Conservation (phyloP, 179 eudicot species). For the Silene noctiflora region DNA sequence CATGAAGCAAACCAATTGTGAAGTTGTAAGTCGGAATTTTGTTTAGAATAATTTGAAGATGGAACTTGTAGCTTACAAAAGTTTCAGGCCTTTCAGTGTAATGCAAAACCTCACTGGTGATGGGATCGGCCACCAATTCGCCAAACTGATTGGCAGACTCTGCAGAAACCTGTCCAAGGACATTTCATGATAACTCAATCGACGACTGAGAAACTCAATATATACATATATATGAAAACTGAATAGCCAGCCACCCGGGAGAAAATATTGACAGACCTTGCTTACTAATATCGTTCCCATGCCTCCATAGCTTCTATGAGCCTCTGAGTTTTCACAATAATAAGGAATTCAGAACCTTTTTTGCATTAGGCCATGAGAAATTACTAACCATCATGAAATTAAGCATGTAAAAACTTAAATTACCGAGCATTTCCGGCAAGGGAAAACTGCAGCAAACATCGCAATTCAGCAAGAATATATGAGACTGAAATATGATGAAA, state of each 20-base stretch:
- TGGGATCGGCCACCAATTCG: slow-evolving; percentile 51
- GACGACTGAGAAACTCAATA: background rate
- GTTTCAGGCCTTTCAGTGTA: slow-evolving; percentile 56
- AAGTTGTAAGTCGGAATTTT: background rate
- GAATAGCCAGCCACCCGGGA: too few relatives aligned
- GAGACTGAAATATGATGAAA: slow-evolving; percentile 50
- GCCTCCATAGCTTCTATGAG: slow-evolving; percentile 81
- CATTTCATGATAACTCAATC: background rate
- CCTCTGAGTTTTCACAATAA: slow-evolving; percentile 49
- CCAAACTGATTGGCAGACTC: slow-evolving; percentile 54
- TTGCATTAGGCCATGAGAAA: background rate
- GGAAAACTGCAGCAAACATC: slow-evolving; percentile 95
- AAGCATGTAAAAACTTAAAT: slow-evolving; percentile 1
- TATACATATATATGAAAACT: background rate
- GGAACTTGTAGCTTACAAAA: slow-evolving; percentile 36
- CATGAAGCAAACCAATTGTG: slow-evolving; percentile 2
- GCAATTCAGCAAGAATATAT: slow-evolving; percentile 79
- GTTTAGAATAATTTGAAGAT: background rate
- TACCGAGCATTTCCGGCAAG: slow-evolving; percentile 87
- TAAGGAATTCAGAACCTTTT: slow-evolving; percentile 5
- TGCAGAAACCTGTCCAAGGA: slow-evolving; percentile 39
- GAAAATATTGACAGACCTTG: slow-evolving; percentile 48
- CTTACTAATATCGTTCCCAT: slow-evolving; percentile 89
- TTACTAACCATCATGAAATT: slow-evolving; percentile 7
- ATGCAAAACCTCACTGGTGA: slow-evolving; percentile 48